These are phyloP conservation scores for Diophrys sp. DNA, from an alignment of 73 alveolate genomes.

Conservation along the genomic window DNA sequence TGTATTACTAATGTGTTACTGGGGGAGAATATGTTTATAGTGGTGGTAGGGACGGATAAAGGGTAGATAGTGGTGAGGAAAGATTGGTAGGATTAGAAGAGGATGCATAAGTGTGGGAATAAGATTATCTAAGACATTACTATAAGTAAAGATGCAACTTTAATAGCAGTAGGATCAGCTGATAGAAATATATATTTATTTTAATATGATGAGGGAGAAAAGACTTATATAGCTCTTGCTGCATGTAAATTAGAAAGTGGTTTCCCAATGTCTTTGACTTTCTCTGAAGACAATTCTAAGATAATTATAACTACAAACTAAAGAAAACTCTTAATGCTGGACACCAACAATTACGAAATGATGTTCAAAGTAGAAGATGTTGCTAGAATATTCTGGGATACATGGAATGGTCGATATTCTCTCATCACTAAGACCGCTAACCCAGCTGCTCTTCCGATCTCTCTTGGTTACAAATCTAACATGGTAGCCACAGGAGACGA, in stretches of 20 bases:
- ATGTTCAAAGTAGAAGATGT: slow-evolving; percentile 47
- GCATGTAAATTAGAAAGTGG: slow-evolving; percentile 55
- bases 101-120: slow-evolving; percentile 73
- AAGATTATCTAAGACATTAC: slow-evolving; percentile 70
- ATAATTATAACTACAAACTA: slow-evolving; percentile 58
- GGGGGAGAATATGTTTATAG: slow-evolving; percentile 75
- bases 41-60: slow-evolving; percentile 82
- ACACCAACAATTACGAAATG: slow-evolving; percentile 2
- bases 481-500: slow-evolving; percentile 82
- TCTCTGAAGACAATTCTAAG: slow-evolving; percentile 49
- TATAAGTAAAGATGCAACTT: slow-evolving; percentile 68
- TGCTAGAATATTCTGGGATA: slow-evolving; percentile 22
- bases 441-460: slow-evolving; percentile 44
- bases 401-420: slow-evolving; percentile 51
- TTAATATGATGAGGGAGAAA: slow-evolving; percentile 44
- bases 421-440: slow-evolving; percentile 42
- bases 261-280: slow-evolving; percentile 50
- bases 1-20: slow-evolving; percentile 64
- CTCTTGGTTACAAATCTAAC: slow-evolving; percentile 48
- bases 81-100: slow-evolving; percentile 85
- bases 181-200: slow-evolving; percentile 71
- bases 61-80: slow-evolving; percentile 78
- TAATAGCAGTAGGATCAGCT: slow-evolving; percentile 67
- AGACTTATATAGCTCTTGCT: slow-evolving; percentile 44
- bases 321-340: slow-evolving; percentile 56